These are phyloP conservation scores for Pestalotiopsis fici DNA, from an alignment of 2,329 filamentous ascomycete genomes.

Conservation along the genomic window DNA sequence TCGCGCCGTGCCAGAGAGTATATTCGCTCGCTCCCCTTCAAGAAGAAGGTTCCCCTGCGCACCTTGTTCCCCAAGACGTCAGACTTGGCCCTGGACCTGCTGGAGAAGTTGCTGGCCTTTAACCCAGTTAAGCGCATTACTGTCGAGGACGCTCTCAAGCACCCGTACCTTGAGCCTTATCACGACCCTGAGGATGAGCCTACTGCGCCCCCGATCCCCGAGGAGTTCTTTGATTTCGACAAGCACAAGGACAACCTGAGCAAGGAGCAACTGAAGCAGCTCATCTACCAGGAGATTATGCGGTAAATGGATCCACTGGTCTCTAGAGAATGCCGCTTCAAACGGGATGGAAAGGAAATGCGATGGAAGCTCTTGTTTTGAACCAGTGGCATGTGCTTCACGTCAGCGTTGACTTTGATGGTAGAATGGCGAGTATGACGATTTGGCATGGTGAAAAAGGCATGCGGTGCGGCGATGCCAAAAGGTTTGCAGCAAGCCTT, in stretches of 20 bases:
- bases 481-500: not conserved
- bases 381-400: not conserved
- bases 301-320: constrained; percentile 37
- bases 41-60: constrained; percentile 99
- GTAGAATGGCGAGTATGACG: not conserved
- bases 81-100: constrained; percentile 88
- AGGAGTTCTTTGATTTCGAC: constrained; percentile 99
- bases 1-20: constrained; percentile 96
- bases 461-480: not conserved
- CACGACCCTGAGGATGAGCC: constrained; percentile 99
- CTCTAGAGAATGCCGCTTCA: too few species aligned
- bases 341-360: not conserved
- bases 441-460: constrained; percentile 3
- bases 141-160: constrained; percentile 94
- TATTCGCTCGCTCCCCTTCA: constrained; percentile 96
- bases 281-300: constrained; percentile 98
- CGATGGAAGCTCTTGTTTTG: not conserved
- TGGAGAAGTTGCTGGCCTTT: constrained; percentile 95
- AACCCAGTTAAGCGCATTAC: constrained; percentile 99
- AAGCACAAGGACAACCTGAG: constrained; percentile 99
- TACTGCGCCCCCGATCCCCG: constrained; percentile 91
- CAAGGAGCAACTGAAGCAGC: constrained; percentile 96
- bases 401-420: not conserved
- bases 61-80: constrained; percentile 98
- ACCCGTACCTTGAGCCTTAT: constrained; percentile 97